Percentiles rank a stretch among this genome's conserved stretches.
Evolutionary conservation across 768 basidiomycete species (phyloP).

Genomic region (Mrakia frigida): DNA sequence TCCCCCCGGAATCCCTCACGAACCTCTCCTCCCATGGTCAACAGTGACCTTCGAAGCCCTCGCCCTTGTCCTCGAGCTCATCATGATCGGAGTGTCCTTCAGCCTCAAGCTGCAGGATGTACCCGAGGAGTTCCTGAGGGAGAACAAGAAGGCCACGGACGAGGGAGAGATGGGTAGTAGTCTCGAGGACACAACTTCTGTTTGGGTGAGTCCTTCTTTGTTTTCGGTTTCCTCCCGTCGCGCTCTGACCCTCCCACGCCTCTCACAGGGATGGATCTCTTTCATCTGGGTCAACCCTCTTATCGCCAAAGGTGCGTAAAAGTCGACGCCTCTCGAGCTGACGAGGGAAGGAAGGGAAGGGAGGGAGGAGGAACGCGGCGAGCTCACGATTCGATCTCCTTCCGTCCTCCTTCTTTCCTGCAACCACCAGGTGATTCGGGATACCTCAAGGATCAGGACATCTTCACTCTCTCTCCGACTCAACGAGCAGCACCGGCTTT

Average conservation of each 20-base stretch:
- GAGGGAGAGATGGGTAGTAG: conserved; percentile 12
- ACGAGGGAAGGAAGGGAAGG: background rate
- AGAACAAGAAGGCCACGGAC: conserved; percentile 8
- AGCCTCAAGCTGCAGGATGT: conserved; percentile 18
- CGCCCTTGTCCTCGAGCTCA: background rate
- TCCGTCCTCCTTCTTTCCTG: background rate
- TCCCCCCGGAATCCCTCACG: conserved; percentile 20
- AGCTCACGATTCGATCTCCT: background rate
- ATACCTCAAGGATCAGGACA: conserved; percentile 26
- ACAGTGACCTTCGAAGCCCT: background rate
- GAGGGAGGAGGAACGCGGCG: background rate
- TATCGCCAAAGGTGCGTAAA: conserved; percentile 23
- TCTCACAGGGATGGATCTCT: conserved; percentile 23
- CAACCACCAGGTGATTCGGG: conserved; percentile 27
- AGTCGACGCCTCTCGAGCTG: background rate
- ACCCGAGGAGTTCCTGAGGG: conserved; percentile 17
- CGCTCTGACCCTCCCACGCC: background rate
- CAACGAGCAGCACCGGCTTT: conserved; percentile 21
- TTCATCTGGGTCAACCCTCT: conserved; percentile 29
- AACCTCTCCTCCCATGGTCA: background rate
- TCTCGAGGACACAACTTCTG: conserved; percentile 21
- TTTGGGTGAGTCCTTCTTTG: background rate
- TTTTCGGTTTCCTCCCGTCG: background rate
- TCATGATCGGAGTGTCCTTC: conserved; percentile 9
- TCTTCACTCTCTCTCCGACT: conserved; percentile 28